Evolutionary conservation across 169 alveolate species (phyloP), one percentile per base, ranked within the genome.

Genomic region (Besnoitia besnoiti): DNA sequence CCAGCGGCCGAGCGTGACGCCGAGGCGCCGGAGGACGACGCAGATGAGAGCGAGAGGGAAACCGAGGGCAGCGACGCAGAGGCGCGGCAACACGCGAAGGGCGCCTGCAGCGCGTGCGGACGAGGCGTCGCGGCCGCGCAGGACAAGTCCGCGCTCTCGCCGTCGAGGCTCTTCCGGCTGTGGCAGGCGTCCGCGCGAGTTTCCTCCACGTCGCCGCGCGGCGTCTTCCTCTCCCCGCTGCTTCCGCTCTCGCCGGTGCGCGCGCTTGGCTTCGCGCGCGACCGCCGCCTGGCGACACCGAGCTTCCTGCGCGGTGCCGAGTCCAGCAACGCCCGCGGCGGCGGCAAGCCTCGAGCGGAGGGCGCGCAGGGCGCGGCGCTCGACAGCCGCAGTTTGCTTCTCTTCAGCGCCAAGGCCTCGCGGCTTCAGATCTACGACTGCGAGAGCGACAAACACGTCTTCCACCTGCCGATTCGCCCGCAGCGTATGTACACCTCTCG

Each of bases 401-500:
- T 82, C 24, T 19, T 82, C 51, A 33, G 90, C 27, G 7, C 55
- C 73, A 27, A 73, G 33, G 91, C 40, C 35, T 39, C 91, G 47
- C 61, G 85, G 7, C 67, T 87, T 62, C 91, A 87, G 85, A 30
- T 42, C 47, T 39, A 51, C 42, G 91, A 87, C 46, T 10, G 46
- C 35, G 46, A 35, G 35, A 59, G 30, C 14, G 91, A 73, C 44
- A 42, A 46, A 73, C 84, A 87, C 42, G 73, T 40, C 35, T 33
- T 87, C n/a, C 91, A 61, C 10, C 85, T 87, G 62, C 91, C 59
- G 44, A 37, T 62, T 39, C 1, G 87, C 3, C 91, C 75, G 42
- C 91, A 87, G 73, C 85, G 91, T 37, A 55, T 61, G 67, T 87
- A 87, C 91, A 87, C 91, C 67, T 87, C 91, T 12, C 37, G 91